Conservation (phyloP, 768 basidiomycete genomes). For the Podaxis sp. region DNA sequence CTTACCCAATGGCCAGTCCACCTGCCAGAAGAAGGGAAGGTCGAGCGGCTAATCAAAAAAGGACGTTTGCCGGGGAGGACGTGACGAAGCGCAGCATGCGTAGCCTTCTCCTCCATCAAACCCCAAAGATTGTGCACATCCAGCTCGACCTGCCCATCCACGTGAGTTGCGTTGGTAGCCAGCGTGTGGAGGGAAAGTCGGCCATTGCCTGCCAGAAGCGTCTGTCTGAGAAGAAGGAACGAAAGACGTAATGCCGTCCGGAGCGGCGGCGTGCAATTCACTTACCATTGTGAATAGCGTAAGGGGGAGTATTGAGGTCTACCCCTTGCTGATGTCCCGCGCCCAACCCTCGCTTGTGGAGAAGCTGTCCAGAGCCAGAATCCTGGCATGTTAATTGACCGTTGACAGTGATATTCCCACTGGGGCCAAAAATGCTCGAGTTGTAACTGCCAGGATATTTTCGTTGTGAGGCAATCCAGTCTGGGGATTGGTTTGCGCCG, state of each 20-base stretch:
- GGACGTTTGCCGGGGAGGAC: slow-evolving; percentile 62
- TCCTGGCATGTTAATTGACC: slow-evolving; percentile 54
- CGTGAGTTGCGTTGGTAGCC: slow-evolving; percentile 73
- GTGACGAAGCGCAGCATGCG: slow-evolving; percentile 55
- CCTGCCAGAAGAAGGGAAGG: slow-evolving; percentile 65
- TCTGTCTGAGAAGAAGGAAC: neutral
- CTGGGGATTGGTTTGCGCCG: neutral
- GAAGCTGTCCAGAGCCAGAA: slow-evolving; percentile 14
- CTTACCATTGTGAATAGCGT: slow-evolving; percentile 71
- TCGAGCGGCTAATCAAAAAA: slow-evolving; percentile 70
- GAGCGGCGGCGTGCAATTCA: slow-evolving; percentile 9
- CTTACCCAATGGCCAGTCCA: slow-evolving; percentile 76
- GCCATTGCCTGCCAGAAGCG: slow-evolving; percentile 41
- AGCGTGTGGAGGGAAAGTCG: slow-evolving; percentile 54
- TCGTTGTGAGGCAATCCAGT: slow-evolving; percentile 6
- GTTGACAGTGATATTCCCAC: slow-evolving; percentile 75
- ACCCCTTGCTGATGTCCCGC: slow-evolving; percentile 47
- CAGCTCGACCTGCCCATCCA: slow-evolving; percentile 58
- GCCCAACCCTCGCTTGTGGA: slow-evolving; percentile 47
- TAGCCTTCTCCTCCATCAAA: slow-evolving; percentile 67
- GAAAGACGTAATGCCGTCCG: slow-evolving; percentile 5
- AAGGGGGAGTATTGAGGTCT: slow-evolving; percentile 60
- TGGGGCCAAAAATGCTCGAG: slow-evolving; percentile 57
- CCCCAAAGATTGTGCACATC: slow-evolving; percentile 75
- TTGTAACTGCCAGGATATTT: slow-evolving; percentile 50